Percentiles rank a stretch among this genome's conserved stretches.
phyloP scores from a whole-genome alignment of 305 asterid genomes.

The Petunia hybrid region DNA sequence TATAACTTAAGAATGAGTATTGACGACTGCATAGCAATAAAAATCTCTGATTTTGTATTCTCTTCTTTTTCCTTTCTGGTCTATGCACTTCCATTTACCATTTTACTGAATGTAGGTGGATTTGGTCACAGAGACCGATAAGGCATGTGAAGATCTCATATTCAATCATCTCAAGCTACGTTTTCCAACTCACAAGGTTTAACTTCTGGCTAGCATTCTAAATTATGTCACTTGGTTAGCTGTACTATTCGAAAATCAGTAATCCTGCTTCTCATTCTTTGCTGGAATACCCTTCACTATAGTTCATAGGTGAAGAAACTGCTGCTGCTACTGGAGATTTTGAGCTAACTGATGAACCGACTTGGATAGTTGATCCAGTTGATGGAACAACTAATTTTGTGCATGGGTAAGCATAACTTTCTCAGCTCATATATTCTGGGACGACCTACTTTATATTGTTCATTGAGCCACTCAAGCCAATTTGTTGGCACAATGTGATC shows the following conservation, averaged over 20 bases:
- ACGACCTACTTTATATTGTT: not conserved
- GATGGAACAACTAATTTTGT: conserved; percentile 98
- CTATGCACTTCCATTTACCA: not conserved
- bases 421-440: not conserved
- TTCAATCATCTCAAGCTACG: conserved; percentile 68
- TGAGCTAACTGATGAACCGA: conserved; percentile 86
- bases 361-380: conserved; percentile 97
- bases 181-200: conserved; percentile 81
- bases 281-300: conserved; percentile 28
- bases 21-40: not conserved
- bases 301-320: conserved; percentile 98
- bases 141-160: conserved; percentile 86
- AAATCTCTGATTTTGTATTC: too few relatives aligned
- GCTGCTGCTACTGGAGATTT: conserved; percentile 81
- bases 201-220: not conserved
- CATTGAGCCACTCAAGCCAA: not conserved
- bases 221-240: not conserved
- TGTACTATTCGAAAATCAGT: not conserved
- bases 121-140: conserved; percentile 97
- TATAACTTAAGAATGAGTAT: not conserved
- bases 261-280: not conserved
- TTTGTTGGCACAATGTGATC: conserved; percentile 25
- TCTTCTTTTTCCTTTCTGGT: not conserved
- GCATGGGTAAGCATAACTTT: conserved; percentile 65
- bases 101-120: conserved; percentile 64